Conservation (phyloP, 345 rosid species). For the Sisymbrium irio region DNA sequence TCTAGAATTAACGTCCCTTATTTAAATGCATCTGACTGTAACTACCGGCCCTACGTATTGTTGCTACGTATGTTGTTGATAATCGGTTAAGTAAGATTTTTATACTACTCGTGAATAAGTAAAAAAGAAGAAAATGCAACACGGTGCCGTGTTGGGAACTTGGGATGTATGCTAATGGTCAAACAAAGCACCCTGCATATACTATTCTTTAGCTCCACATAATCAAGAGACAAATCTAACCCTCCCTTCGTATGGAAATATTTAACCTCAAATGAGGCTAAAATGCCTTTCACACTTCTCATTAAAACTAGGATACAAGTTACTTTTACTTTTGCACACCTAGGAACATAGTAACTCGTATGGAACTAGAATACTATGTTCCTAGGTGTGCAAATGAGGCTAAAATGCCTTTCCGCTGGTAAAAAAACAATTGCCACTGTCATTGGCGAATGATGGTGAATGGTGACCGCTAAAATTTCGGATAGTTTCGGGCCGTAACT, state of each 20-base stretch:
- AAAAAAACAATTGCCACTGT: no score
- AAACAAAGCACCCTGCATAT: slow-evolving; percentile 5
- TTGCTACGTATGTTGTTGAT: background rate
- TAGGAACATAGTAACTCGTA: no score
- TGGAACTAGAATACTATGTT: no score
- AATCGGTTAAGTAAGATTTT: background rate
- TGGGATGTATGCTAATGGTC: slow-evolving; percentile 6
- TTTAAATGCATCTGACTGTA: background rate
- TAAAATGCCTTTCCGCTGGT: no score
- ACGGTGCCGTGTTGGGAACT: no score
- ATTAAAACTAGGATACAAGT: no score
- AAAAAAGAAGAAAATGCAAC: background rate
- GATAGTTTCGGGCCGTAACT: no score
- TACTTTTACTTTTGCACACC: no score
- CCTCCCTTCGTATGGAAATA: background rate
- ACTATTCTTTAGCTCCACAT: background rate
- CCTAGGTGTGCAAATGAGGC: no score
- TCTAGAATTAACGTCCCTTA: background rate
- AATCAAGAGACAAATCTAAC: background rate
- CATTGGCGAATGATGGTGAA: no score
- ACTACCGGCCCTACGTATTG: slow-evolving; percentile 2
- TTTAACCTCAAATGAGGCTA: background rate
- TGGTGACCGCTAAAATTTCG: no score
- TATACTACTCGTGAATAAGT: background rate
- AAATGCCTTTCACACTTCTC: no score